Conservation (phyloP, 768 basidiomycete genomes). For the Neoboletus brunneissimus region DNA sequence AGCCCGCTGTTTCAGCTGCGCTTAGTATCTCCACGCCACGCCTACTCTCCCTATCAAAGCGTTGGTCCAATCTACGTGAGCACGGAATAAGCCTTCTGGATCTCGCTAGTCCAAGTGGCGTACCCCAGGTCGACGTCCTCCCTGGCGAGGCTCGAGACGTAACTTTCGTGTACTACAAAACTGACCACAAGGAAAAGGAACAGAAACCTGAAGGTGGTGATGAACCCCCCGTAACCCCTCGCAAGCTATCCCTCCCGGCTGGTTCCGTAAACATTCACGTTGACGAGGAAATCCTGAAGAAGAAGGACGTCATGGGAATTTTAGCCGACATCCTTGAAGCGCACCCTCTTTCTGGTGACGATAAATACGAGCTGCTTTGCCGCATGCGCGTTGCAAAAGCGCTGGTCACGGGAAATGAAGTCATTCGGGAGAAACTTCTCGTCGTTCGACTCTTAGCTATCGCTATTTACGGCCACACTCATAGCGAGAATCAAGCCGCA, state of each 20-base stretch:
- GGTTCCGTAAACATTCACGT: constrained; percentile 63
- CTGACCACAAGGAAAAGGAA: constrained; percentile 49
- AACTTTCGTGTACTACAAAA: constrained; percentile 77
- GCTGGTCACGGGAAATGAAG: constrained; percentile 54
- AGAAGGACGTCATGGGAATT: constrained; percentile 69
- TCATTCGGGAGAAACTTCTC: constrained; percentile 75
- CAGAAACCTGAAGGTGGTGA: constrained; percentile 42
- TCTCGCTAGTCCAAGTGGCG: constrained; percentile 56
- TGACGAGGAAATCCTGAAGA: constrained; percentile 55
- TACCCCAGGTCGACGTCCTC: constrained; percentile 54
- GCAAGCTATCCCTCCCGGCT: constrained; percentile 40
- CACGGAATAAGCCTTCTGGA: constrained; percentile 74
- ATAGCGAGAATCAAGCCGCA: constrained; percentile 72
- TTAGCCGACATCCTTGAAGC: constrained; percentile 69
- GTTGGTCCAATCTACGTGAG: constrained; percentile 82
- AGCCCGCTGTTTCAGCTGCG: constrained; percentile 78
- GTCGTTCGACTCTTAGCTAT: constrained; percentile 81
- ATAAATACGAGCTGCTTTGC: constrained; percentile 86
- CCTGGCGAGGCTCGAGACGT: constrained; percentile 77
- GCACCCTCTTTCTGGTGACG: constrained; percentile 70
- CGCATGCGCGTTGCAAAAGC: constrained; percentile 79
- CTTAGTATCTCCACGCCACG: constrained; percentile 80
- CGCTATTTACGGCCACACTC: constrained; percentile 88
- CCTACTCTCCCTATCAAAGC: constrained; percentile 77
- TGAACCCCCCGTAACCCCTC: constrained; percentile 48